Base-by-base conservation (phyloP, 768 basidiomycete species). In the Lanmaoa pseudosensibilis region DNA sequence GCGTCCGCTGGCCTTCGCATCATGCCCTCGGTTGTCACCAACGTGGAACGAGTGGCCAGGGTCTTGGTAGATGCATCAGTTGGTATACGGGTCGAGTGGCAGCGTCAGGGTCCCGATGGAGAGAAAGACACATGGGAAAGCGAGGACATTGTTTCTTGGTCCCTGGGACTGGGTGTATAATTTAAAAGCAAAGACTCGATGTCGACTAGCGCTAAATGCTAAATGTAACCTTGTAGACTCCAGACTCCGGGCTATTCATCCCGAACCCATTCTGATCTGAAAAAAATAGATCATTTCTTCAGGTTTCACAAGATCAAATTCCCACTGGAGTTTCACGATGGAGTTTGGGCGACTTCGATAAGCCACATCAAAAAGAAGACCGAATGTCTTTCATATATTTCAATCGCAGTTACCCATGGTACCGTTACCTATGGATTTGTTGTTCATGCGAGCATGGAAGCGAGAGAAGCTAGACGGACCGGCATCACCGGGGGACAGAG, bases 31-130 rank as follows among this genome's bases (percentile, higher is more conserved):
- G 12, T 69, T n/a, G 23, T 69, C 40, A 58, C 46, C 52, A 57
- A 62, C 10, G 57, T 69, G 23, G 68, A 61, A 27, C 55, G 51
- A 3, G 58, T 65, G 8, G 58, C 63, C 1, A 58, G 52, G 18
- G 65, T 69, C 3, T 46, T 69, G 37, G 68, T 69, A n/a, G 68
- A 69, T 34, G 60, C 58, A 7, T 61, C 65, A 5, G 68, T 69
- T 8, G 68, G 68, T 15, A 56, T 69, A 3, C 63, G 68, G 13
- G 59, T 67, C 16, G 63, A 65, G 54, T 69, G 65, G 68, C 65
- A 67, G 13, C 57, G 55, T 15, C 60, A 69, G 19, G 56, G 55
- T 3, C 18, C 55, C 1, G 37, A 52, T 8, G 56, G 51, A 37
- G 44, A 38, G 8, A 69, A 69, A 45, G 37, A 65, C 11, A 67